These are phyloP conservation scores for Nakazawaea populi DNA, from an alignment of 805 yeast genomes.

Conservation along the genomic window DNA sequence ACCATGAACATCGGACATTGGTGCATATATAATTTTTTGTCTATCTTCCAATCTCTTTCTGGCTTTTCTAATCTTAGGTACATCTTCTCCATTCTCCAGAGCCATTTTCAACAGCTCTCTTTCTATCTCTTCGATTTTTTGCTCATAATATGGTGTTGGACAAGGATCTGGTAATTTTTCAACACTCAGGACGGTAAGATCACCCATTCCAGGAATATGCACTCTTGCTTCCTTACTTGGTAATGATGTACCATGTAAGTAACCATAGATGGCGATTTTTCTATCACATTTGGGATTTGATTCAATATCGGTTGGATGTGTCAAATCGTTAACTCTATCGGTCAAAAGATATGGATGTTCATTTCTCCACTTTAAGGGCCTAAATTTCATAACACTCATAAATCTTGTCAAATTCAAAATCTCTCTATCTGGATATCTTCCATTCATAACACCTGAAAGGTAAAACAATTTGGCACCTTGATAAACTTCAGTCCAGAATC, in stretches of 20 bases:
- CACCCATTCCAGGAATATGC: slow-evolving; percentile 96
- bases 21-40: slow-evolving; percentile 93
- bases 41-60: slow-evolving; percentile 90
- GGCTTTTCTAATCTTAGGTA: slow-evolving; percentile 40
- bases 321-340: slow-evolving; percentile 85
- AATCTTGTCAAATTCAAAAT: slow-evolving; percentile 86
- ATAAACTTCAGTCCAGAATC: slow-evolving; percentile 99
- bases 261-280: slow-evolving; percentile 88
- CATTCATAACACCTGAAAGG: slow-evolving; percentile 91
- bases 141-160: slow-evolving; percentile 93
- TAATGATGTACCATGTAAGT: slow-evolving; percentile 89
- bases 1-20: slow-evolving; percentile 99
- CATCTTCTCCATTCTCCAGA: slow-evolving; percentile 50
- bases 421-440: slow-evolving; percentile 97
- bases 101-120: slow-evolving; percentile 66
- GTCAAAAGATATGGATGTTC: slow-evolving; percentile 94
- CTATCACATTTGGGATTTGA: slow-evolving; percentile 81
- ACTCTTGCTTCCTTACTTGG: slow-evolving; percentile 63
- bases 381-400: slow-evolving; percentile 93
- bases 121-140: slow-evolving; percentile 74
- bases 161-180: slow-evolving; percentile 98
- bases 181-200: slow-evolving; percentile 63
- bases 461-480: slow-evolving; percentile 96
- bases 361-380: slow-evolving; percentile 99
- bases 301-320: slow-evolving; percentile 83